A percentile compares a stretch with the other conserved stretches of the same genome.
These are phyloP conservation scores for Guadua angustifolia DNA, from an alignment of 176 grass and related monocot genomes.

Conservation along the genomic window DNA sequence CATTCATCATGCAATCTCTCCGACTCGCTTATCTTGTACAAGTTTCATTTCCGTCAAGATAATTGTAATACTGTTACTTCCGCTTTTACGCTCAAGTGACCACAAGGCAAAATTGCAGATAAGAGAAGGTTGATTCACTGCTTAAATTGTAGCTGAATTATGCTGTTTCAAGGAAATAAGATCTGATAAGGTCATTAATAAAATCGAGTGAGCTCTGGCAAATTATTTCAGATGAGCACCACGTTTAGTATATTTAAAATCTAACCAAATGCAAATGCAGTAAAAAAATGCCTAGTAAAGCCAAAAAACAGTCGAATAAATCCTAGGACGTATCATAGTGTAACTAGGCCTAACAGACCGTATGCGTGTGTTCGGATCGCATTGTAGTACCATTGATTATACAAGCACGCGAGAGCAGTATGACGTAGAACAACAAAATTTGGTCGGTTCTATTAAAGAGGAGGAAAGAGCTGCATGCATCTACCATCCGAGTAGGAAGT, in stretches of 20 bases:
- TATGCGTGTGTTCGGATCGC: background rate
- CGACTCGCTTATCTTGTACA: background rate
- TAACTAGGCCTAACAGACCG: too few species aligned
- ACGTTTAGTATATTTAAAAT: too few species aligned
- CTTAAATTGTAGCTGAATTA: background rate
- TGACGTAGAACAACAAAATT: slow-evolving; percentile 29
- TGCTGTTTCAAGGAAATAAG: background rate
- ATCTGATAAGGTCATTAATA: background rate
- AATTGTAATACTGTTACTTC: background rate
- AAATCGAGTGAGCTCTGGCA: background rate
- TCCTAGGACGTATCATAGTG: too few species aligned
- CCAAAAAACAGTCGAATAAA: too few species aligned
- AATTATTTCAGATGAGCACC: too few species aligned
- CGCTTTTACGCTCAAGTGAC: background rate
- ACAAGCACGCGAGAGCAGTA: background rate
- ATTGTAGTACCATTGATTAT: background rate
- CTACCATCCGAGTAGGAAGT: background rate
- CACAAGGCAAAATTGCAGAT: background rate
- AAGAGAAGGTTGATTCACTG: background rate
- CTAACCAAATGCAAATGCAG: too few species aligned
- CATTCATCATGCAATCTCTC: background rate
- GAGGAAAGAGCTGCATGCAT: slow-evolving; percentile 23
- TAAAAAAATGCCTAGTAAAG: too few species aligned
- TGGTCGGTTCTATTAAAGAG: slow-evolving; percentile 24
- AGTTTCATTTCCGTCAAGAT: background rate